These are phyloP conservation scores for Pseudogymnoascus sp. DNA, from an alignment of 2,329 filamentous ascomycete species.

Conservation along the genomic window DNA sequence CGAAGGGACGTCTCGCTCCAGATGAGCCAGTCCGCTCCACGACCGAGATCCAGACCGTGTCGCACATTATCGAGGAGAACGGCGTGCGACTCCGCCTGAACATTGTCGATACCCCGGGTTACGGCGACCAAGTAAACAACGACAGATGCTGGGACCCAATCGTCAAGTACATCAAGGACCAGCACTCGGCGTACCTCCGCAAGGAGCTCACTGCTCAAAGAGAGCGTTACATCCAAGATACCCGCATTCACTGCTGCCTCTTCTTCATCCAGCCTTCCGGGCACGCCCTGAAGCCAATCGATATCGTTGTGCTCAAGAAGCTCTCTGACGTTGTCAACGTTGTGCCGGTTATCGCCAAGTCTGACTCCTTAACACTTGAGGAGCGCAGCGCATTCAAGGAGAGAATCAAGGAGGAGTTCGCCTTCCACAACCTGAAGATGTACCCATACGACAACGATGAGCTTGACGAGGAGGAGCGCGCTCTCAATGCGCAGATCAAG, in stretches of 20 bases:
- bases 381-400: constrained; percentile 97
- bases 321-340: constrained; percentile 98
- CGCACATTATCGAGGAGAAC: constrained; percentile 99
- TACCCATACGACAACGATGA: constrained; percentile 99
- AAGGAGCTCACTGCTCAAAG: constrained; percentile 99
- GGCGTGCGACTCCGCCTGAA: constrained; percentile 94
- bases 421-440: constrained; percentile 99
- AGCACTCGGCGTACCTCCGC: constrained; percentile 97
- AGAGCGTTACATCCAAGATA: constrained; percentile 98
- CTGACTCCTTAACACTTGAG: constrained; percentile 90
- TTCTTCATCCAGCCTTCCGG: constrained; percentile 99
- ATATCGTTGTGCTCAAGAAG: constrained; percentile 99
- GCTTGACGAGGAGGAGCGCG: constrained; percentile 92
- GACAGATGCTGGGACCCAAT: constrained; percentile 99
- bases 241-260: constrained; percentile 96
- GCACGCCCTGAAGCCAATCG: constrained; percentile 96
- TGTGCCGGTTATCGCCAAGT: constrained; percentile 97
- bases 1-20: constrained; percentile 87
- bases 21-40: constrained; percentile 91
- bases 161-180: constrained; percentile 99
- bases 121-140: constrained; percentile 98
- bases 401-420: constrained; percentile 98
- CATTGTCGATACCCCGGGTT: constrained; percentile 98
- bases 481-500: constrained; percentile 94
- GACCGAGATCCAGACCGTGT: constrained; percentile 96